phyloP scores from a whole-genome alignment of 1,284 basidiomycete genomes.

The Cutaneotrichosporon sp. region DNA sequence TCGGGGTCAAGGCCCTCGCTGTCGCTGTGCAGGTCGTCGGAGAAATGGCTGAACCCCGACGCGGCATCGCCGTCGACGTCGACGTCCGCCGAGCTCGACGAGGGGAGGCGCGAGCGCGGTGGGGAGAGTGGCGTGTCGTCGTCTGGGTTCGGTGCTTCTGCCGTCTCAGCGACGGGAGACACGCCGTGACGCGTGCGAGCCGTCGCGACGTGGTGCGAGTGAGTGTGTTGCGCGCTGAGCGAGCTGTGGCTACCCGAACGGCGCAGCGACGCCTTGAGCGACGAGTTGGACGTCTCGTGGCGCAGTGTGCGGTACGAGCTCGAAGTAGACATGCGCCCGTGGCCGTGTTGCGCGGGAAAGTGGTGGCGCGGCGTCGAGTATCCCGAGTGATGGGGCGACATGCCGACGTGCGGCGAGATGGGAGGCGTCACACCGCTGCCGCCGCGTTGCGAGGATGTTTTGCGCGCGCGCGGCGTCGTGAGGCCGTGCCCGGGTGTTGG shows the following conservation, averaged over 20 bases:
- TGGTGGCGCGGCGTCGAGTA: not conserved
- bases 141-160: not conserved
- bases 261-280: no score
- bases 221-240: no score
- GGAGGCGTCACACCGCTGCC: not conserved
- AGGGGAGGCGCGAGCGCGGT: not conserved
- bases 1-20: not conserved
- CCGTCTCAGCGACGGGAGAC: not conserved
- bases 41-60: not conserved
- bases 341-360: not conserved
- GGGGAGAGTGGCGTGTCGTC: not conserved
- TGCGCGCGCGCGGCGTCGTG: not conserved
- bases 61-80: no score
- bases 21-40: not conserved
- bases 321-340: not conserved
- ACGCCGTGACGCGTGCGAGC: no score
- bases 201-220: no score
- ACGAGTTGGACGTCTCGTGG: no score
- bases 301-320: slow-evolving; percentile 1
- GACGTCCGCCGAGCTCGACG: not conserved
- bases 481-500: not conserved
- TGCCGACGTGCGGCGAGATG: not conserved
- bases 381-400: not conserved
- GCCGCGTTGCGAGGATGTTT: not conserved
- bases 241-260: no score